phyloP scores from a whole-genome alignment of 768 basidiomycete species.

The Pleurotus tuber-regium region DNA sequence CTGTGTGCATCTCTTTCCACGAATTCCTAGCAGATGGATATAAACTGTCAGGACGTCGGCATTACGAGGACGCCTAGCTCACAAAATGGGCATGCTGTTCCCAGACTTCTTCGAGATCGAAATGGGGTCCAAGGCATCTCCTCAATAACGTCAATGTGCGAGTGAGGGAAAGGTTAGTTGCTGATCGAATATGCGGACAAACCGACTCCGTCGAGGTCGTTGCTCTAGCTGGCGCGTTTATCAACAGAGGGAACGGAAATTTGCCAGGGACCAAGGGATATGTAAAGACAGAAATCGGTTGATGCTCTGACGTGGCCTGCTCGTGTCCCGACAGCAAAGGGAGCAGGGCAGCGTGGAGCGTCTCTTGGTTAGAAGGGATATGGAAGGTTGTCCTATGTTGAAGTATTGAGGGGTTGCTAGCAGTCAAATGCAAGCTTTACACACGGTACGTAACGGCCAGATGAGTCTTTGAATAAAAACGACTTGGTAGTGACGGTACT shows the following conservation, averaged over 20 bases:
- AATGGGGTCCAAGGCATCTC: conserved; percentile 5
- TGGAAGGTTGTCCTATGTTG: not conserved
- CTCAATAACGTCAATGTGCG: conserved; percentile 6
- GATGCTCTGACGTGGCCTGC: not conserved
- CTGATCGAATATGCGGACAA: conserved; percentile 6
- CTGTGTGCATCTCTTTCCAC: conserved; percentile 7
- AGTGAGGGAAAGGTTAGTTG: conserved; percentile 5
- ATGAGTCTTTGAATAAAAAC: not conserved
- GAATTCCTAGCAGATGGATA: conserved; percentile 6
- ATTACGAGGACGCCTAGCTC: too few relatives aligned
- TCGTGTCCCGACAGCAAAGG: too few relatives aligned
- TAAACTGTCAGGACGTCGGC: too few relatives aligned
- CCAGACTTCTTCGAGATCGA: conserved; percentile 7
- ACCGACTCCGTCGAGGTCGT: not conserved
- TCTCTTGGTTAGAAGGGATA: conserved; percentile 6
- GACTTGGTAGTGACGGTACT: not conserved
- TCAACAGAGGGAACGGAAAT: not conserved
- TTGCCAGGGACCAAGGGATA: conserved; percentile 5
- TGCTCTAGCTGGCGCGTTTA: conserved; percentile 1
- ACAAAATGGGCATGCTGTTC: conserved; percentile 9
- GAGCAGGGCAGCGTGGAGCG: not conserved
- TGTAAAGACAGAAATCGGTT: not conserved
- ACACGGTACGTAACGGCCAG: not conserved
- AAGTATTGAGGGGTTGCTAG: not conserved
- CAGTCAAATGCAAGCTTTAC: not conserved